A percentile compares a stretch with the other conserved stretches of the same genome.
Conservation (phyloP, 495 filamentous ascomycete species). For the Hypoxylon intermedium region DNA sequence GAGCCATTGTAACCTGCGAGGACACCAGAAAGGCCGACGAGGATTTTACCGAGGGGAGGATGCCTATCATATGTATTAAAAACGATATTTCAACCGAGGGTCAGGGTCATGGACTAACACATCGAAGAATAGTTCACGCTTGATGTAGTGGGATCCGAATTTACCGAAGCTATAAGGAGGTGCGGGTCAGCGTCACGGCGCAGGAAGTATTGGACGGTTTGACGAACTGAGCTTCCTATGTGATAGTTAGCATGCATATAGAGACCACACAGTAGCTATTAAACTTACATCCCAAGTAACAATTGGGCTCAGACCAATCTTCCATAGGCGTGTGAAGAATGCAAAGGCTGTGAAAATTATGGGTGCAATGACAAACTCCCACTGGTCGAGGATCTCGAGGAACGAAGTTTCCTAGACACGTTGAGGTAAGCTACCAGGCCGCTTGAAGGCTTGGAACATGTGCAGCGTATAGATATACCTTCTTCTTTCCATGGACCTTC, state of each 20-base stretch:
- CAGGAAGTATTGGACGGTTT: constrained; percentile 17
- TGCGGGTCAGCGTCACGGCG: constrained; percentile 39
- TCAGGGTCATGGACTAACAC: constrained; percentile 57
- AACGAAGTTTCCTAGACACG: constrained; percentile 55
- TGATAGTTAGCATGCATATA: constrained; percentile 23
- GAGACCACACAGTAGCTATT: neutral
- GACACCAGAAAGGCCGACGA: constrained; percentile 94
- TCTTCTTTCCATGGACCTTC: constrained; percentile 65
- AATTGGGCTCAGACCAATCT: constrained; percentile 92
- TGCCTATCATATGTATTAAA: constrained; percentile 54
- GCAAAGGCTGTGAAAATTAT: constrained; percentile 85
- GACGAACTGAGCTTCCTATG: constrained; percentile 45
- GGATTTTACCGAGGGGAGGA: constrained; percentile 96
- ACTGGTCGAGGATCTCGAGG: constrained; percentile 72
- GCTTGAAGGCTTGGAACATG: constrained; percentile 1
- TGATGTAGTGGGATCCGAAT: constrained; percentile 98
- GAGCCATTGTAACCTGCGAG: constrained; percentile 98
- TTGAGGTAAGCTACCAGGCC: constrained; percentile 10
- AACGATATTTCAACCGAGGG: constrained; percentile 8
- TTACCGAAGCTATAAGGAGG: constrained; percentile 81
- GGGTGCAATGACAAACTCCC: constrained; percentile 87
- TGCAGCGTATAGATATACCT: constrained; percentile 53
- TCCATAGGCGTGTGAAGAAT: constrained; percentile 94
- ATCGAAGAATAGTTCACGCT: constrained; percentile 99
- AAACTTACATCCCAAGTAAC: constrained; percentile 95